Conservation (phyloP, 371 early-diverging fungal species). For the Coemansia sp. region DNA sequence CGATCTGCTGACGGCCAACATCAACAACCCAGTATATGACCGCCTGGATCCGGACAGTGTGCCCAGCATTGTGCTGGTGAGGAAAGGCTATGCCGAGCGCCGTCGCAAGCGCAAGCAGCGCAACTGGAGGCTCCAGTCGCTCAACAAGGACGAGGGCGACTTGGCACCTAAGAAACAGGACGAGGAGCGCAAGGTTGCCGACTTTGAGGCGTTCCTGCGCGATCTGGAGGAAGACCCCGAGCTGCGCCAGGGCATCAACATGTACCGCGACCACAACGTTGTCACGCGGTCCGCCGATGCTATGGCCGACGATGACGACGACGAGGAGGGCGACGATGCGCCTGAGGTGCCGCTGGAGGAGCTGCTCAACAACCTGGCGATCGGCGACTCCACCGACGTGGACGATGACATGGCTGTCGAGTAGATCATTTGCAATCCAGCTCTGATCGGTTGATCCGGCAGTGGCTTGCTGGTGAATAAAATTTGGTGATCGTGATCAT, state of each 20-base stretch:
- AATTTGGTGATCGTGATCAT: background rate
- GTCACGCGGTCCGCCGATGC: constrained; percentile 14
- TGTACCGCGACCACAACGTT: constrained; percentile 70
- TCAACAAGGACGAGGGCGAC: constrained; percentile 83
- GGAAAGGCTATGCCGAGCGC: constrained; percentile 87
- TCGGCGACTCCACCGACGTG: constrained; percentile 61
- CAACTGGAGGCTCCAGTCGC: constrained; percentile 87
- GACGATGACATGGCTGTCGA: constrained; percentile 55
- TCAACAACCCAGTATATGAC: constrained; percentile 87
- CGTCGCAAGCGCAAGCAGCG: constrained; percentile 82
- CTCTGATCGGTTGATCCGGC: too few species aligned
- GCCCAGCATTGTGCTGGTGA: constrained; percentile 88
- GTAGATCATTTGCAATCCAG: constrained; percentile 4
- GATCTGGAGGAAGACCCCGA: constrained; percentile 98
- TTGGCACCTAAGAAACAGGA: constrained; percentile 66
- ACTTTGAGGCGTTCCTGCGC: constrained; percentile 56
- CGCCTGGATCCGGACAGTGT: constrained; percentile 60
- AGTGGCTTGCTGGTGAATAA: too few species aligned
- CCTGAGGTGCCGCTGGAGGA: constrained; percentile 90
- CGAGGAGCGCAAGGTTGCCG: constrained; percentile 67
- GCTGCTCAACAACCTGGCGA: constrained; percentile 81
- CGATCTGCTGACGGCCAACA: constrained; percentile 83
- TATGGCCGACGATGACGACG: constrained; percentile 54
- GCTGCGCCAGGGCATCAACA: constrained; percentile 86
- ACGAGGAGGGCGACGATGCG: constrained; percentile 69